These are phyloP conservation scores for Nicotiana undulata DNA, from an alignment of 257 asterid genomes.

Conservation along the genomic window DNA sequence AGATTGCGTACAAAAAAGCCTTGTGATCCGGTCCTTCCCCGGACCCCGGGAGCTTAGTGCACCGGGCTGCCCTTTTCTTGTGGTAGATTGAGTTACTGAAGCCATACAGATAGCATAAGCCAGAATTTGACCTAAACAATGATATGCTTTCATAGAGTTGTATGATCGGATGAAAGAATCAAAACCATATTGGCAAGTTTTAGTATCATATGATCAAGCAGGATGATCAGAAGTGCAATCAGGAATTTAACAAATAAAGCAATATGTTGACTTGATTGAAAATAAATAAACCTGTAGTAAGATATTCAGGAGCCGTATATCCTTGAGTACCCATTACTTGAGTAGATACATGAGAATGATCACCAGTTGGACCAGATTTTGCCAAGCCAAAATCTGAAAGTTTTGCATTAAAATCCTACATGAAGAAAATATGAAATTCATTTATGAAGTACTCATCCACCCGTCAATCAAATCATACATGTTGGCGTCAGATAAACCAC, in stretches of 20 bases:
- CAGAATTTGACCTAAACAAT: background rate
- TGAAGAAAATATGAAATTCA: background rate
- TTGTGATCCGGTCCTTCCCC: too few species aligned
- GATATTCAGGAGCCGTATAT: constrained; percentile 32
- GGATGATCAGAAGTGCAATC: background rate
- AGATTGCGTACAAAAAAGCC: too few species aligned
- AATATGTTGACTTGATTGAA: background rate
- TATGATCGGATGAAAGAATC: background rate
- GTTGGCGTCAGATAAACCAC: background rate
- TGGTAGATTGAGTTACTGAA: background rate
- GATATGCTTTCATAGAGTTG: background rate
- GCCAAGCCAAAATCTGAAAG: constrained; percentile 39
- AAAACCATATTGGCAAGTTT: background rate
- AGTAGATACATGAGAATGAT: constrained; percentile 29
- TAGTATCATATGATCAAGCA: background rate
- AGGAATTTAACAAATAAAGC: background rate
- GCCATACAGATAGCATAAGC: background rate
- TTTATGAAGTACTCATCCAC: background rate
- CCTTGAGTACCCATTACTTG: constrained; percentile 37
- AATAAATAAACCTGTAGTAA: constrained; percentile 19
- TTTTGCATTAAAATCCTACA: constrained; percentile 33
- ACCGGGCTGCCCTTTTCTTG: too few species aligned
- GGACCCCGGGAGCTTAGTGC: too few species aligned
- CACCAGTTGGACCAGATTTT: constrained; percentile 30
- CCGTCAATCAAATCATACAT: background rate